Evolutionary conservation across 1,284 basidiomycete species (phyloP), one percentile per base, ranked within the genome.

Genomic region (Marasmius oreades): DNA sequence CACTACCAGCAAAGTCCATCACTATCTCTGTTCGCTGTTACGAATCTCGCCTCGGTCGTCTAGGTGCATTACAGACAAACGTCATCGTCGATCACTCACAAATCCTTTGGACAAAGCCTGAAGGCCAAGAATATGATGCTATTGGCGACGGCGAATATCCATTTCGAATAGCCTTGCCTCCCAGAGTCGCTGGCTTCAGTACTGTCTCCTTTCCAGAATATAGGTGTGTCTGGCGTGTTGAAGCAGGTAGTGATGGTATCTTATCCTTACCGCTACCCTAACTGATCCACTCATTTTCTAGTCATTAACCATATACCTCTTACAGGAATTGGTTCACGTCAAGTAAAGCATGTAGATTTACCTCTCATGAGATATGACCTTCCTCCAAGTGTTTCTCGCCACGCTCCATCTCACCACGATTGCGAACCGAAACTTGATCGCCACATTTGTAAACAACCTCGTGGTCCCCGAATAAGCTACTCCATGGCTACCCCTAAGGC

Each of bases 141-240:
- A 72, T 90, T 60, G 82, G 80, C 47, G 82, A 87, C 58, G 70
- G 80, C 59, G 86, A 91, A 62, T 75, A 78, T 60, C 82, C 86
- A 2, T 93, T 92, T 70, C 80, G 81, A 51, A 77, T 93, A 62
- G 77, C 79, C 51, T 62, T 93, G 20, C 90, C 91, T 24, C 68
- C 79, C 56, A 76, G 79, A 61, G 75, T 80, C 34, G 71, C 77
- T n/a, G 88, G 88, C 20, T 83, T 82, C 66, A 89, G 86, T 67
- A 85, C 84, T 48, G 80, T 83, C 23, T 79, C 84, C 57, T 90
- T 85, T 64, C 86, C 88, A 62, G 87, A 87, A 65, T 92, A 91
- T 69, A 78, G 85, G 45, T 84, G 88, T 65, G 83, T 82, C 66
- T 93, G 91, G 91, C 78, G 88, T 53, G 74, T 93, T 57, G 91